Conservation (phyloP, 129 eudicot genomes). For the Ambrosia trifida region DNA sequence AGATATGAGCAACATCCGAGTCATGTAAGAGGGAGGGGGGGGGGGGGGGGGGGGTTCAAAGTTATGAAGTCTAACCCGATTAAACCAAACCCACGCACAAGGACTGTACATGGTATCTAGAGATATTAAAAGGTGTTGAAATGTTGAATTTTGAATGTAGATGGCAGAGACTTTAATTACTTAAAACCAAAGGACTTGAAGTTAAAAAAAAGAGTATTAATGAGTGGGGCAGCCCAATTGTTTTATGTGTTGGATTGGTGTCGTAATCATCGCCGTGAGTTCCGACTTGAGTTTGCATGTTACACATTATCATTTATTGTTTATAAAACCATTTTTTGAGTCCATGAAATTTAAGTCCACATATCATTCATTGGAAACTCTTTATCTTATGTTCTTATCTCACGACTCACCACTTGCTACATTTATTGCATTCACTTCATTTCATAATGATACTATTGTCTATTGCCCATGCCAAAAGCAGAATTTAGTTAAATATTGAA, state of each 20-base stretch:
- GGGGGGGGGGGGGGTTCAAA: too few relatives aligned
- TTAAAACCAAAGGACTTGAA: background rate
- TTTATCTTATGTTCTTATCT: background rate
- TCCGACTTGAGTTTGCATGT: slow-evolving; percentile 17
- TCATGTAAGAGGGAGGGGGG: too few relatives aligned
- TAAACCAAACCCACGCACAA: too few relatives aligned
- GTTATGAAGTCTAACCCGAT: too few relatives aligned
- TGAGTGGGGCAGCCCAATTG: slow-evolving; percentile 25
- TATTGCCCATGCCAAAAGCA: background rate
- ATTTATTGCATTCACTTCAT: background rate
- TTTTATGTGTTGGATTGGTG: slow-evolving; percentile 24
- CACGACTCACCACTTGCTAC: background rate
- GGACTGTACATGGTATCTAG: background rate
- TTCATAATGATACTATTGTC: background rate
- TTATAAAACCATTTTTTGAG: background rate
- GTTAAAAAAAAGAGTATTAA: background rate
- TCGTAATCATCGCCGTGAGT: slow-evolving; percentile 31
- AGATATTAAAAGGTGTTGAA: background rate
- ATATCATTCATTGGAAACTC: background rate
- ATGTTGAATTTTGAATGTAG: background rate
- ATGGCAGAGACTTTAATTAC: too few relatives aligned
- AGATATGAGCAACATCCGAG: too few relatives aligned
- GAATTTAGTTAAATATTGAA: background rate
- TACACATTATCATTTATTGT: background rate
- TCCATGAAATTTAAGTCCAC: background rate